Percentiles rank a stretch among this genome's conserved stretches.
phyloP scores from a whole-genome alignment of 805 yeast species.

The Debaryomyces prosopidis region DNA sequence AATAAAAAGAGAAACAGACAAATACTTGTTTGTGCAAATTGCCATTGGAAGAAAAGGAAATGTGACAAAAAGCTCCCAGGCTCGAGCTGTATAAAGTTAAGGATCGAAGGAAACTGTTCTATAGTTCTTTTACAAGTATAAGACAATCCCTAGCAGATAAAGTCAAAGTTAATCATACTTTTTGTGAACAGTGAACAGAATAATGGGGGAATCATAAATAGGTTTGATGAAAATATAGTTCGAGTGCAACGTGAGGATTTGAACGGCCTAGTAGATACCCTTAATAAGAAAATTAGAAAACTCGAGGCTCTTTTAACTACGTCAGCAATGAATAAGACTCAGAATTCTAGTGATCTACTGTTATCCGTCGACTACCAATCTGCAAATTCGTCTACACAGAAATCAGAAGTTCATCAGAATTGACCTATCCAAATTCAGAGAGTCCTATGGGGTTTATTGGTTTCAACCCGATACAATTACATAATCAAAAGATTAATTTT shows the following conservation, averaged over 20 bases:
- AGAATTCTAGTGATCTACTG: background rate
- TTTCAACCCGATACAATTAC: conserved; percentile 3
- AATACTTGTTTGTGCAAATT: conserved; percentile 47
- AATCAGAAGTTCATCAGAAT: background rate
- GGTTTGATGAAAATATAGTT: too few species aligned
- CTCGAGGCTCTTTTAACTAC: background rate
- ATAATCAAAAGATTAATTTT: conserved; percentile 5
- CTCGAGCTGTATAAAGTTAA: conserved; percentile 15
- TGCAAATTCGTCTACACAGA: background rate
- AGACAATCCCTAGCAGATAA: too few species aligned
- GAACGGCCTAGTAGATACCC: background rate
- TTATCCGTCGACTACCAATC: background rate
- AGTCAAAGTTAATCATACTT: background rate
- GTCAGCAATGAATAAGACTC: background rate
- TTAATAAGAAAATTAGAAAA: background rate
- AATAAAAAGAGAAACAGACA: conserved; percentile 37
- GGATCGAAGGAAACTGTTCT: conserved; percentile 3
- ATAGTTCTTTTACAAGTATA: too few species aligned
- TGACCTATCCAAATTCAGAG: background rate
- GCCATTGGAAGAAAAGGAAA: conserved; percentile 49
- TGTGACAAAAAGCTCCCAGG: conserved; percentile 39
- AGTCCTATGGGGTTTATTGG: background rate
- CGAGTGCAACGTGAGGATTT: too few species aligned
- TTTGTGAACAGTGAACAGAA: background rate
- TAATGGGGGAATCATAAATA: background rate